These are phyloP conservation scores for Colletotrichum sp. DNA, from an alignment of 2,329 filamentous ascomycete species.

Conservation along the genomic window DNA sequence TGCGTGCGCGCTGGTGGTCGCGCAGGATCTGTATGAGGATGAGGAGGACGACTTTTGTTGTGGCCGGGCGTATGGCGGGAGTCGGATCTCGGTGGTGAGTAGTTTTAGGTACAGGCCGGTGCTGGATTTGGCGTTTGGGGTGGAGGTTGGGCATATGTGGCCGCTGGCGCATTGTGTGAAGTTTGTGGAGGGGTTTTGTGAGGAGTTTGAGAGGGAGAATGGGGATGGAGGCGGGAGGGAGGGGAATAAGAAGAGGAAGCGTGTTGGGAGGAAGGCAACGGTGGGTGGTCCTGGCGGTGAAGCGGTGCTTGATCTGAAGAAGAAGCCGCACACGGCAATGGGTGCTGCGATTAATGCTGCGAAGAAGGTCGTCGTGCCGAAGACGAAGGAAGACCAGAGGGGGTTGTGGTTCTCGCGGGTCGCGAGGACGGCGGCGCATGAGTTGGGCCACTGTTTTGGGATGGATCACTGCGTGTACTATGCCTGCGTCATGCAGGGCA, in stretches of 20 bases:
- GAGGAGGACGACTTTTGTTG: slow-evolving; percentile 72
- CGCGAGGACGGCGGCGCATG: slow-evolving; percentile 65
- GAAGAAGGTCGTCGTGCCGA: slow-evolving; percentile 21
- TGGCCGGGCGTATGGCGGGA: slow-evolving; percentile 69
- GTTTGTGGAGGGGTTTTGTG: slow-evolving; percentile 50
- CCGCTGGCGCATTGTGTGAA: slow-evolving; percentile 64
- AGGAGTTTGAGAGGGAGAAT: not conserved
- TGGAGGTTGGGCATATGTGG: slow-evolving; percentile 63
- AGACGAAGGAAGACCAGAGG: slow-evolving; percentile 29
- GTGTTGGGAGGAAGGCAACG: not conserved
- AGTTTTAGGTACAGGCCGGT: slow-evolving; percentile 65
- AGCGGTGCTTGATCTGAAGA: not conserved
- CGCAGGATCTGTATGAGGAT: slow-evolving; percentile 70
- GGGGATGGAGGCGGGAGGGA: not conserved
- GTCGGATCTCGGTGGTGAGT: slow-evolving; percentile 66
- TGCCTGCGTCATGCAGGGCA: slow-evolving; percentile 69
- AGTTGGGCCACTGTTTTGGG: slow-evolving; percentile 71
- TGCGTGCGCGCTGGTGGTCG: slow-evolving; percentile 58
- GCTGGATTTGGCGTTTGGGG: slow-evolving; percentile 42
- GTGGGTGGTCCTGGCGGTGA: not conserved
- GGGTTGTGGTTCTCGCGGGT: slow-evolving; percentile 63
- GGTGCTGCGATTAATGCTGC: slow-evolving; percentile 37
- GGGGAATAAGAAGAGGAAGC: not conserved
- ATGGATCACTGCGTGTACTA: slow-evolving; percentile 71
- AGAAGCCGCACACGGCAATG: slow-evolving; percentile 30